Conservation (phyloP, 192 early-diverging fungal genomes). For the Backusella circina region DNA sequence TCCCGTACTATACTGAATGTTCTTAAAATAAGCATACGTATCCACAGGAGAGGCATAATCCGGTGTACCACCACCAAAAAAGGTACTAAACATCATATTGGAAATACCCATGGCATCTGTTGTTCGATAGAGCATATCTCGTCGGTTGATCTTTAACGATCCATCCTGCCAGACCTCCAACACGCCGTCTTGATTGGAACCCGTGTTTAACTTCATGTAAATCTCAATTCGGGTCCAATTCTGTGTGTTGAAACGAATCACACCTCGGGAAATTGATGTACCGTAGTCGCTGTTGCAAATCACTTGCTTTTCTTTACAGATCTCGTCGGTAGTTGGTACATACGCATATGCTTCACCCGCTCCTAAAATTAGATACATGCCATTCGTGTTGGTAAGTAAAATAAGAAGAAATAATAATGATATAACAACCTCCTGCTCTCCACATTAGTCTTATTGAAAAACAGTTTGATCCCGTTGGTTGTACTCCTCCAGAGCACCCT, state of each 20-base stretch:
- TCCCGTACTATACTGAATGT: constrained; percentile 36
- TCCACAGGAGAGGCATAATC: constrained; percentile 34
- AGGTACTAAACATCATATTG: constrained; percentile 44
- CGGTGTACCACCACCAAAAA: constrained; percentile 41
- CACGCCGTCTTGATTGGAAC: constrained; percentile 27
- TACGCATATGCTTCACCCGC: constrained; percentile 38
- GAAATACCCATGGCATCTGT: constrained; percentile 39
- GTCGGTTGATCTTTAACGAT: constrained; percentile 19
- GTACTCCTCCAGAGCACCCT: constrained; percentile 45
- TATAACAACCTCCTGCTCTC: constrained; percentile 29
- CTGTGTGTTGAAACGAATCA: constrained; percentile 32
- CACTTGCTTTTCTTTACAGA: constrained; percentile 30
- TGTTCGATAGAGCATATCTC: constrained; percentile 32
- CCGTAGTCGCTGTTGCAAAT: constrained; percentile 43
- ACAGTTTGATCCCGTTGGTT: constrained; percentile 42
- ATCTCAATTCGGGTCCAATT: constrained; percentile 38
- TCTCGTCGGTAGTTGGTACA: constrained; percentile 31
- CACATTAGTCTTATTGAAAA: constrained; percentile 50
- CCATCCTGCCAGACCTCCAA: constrained; percentile 39
- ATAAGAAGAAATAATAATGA: not conserved
- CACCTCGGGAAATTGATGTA: constrained; percentile 41
- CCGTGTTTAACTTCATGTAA: constrained; percentile 35
- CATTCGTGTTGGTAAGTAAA: not conserved
- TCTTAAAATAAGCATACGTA: constrained; percentile 35
- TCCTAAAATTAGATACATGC: not conserved